phyloP scores from a whole-genome alignment of 805 yeast species.

The Nematodospora valgi region DNA sequence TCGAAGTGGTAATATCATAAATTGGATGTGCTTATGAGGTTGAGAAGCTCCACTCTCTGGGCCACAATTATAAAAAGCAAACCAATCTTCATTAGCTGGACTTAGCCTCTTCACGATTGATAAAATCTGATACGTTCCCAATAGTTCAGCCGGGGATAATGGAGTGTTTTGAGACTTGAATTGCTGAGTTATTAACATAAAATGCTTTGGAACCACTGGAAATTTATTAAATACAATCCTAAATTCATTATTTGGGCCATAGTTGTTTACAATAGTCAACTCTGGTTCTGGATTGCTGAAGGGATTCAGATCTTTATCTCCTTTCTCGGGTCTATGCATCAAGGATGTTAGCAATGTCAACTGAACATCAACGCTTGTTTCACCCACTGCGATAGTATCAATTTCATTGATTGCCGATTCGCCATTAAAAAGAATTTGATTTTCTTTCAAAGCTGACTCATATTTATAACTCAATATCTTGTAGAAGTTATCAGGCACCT shows the following conservation, averaged over 20 bases:
- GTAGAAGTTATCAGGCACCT: conserved; percentile 25
- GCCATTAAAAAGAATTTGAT: conserved; percentile 50
- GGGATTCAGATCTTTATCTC: conserved; percentile 54
- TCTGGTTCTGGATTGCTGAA: conserved; percentile 78
- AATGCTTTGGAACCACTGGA: conserved; percentile 78
- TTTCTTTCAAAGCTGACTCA: conserved; percentile 44
- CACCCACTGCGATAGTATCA: conserved; percentile 18
- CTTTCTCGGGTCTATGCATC: conserved; percentile 38
- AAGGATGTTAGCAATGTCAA: conserved; percentile 32
- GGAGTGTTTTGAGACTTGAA: conserved; percentile 72
- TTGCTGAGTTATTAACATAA: conserved; percentile 71
- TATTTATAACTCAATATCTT: conserved; percentile 37
- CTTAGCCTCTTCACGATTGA: conserved; percentile 39
- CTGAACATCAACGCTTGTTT: conserved; percentile 19
- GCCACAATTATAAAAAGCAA: conserved; percentile 90
- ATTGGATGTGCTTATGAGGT: conserved; percentile 89
- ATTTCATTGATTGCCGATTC: conserved; percentile 35
- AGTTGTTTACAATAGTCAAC: conserved; percentile 55
- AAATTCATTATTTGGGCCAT: conserved; percentile 48
- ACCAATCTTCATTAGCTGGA: conserved; percentile 44
- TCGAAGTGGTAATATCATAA: conserved; percentile 61
- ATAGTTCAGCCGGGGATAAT: conserved; percentile 66
- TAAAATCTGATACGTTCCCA: conserved; percentile 55
- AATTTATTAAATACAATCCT: conserved; percentile 79
- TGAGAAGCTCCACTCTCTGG: conserved; percentile 91